Percentiles rank a stretch among this genome's conserved stretches.
Evolutionary conservation across 305 asterid species (phyloP).

Genomic region (Lippia alba): DNA sequence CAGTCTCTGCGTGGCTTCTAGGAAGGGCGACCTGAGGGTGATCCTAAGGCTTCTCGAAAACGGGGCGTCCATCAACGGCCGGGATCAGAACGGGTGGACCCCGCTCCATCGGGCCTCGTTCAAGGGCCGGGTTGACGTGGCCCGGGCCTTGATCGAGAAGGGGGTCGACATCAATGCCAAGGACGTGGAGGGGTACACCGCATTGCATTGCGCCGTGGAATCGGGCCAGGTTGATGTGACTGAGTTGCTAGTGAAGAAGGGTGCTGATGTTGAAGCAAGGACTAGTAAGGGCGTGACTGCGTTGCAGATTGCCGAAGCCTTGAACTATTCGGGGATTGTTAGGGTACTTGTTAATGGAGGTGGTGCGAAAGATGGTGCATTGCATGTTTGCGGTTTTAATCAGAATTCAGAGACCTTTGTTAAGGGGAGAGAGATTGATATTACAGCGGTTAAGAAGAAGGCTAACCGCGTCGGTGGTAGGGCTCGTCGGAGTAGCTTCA

Average conservation of each 20-base stretch:
- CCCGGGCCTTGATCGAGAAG: slow-evolving; percentile 55
- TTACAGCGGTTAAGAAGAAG: slow-evolving; percentile 48
- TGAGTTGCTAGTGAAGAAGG: slow-evolving; percentile 73
- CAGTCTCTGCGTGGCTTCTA: slow-evolving; percentile 57
- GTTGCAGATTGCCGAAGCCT: slow-evolving; percentile 61
- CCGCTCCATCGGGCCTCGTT: slow-evolving; percentile 78
- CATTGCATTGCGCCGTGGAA: slow-evolving; percentile 79
- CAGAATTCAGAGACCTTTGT: slow-evolving; percentile 17
- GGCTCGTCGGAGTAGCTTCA: slow-evolving; percentile 55
- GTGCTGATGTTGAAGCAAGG: slow-evolving; percentile 66
- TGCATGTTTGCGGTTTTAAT: slow-evolving; percentile 21
- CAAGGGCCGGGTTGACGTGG: slow-evolving; percentile 65
- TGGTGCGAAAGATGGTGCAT: slow-evolving; percentile 39
- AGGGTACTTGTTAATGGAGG: slow-evolving; percentile 67
- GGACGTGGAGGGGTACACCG: slow-evolving; percentile 77
- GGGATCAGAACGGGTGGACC: slow-evolving; percentile 81
- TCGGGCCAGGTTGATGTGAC: slow-evolving; percentile 66
- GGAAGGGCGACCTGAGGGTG: slow-evolving; percentile 75
- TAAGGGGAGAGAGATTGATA: slow-evolving; percentile 45
- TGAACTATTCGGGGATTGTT: slow-evolving; percentile 64
- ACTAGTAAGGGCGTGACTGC: slow-evolving; percentile 71
- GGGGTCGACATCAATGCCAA: slow-evolving; percentile 60
- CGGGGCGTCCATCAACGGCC: slow-evolving; percentile 71
- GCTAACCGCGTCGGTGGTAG: slow-evolving; percentile 36
- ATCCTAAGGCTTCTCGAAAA: slow-evolving; percentile 61